Evolutionary conservation across 2,329 filamentous ascomycete genomes (phyloP).

Genomic region (Venturiaceae sp.): DNA sequence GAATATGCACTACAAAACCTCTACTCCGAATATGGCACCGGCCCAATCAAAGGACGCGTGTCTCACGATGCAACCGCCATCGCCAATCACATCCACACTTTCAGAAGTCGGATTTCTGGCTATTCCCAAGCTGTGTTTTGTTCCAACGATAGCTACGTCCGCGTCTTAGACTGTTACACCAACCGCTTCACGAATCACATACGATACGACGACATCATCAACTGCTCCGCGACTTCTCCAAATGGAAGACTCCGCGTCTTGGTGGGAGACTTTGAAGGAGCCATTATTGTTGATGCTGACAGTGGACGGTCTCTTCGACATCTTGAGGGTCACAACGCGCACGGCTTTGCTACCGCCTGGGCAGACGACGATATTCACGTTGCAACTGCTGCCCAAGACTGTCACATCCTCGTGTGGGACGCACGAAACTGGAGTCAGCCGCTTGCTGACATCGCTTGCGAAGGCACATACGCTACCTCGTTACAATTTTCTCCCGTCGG

Average conservation of each 20-base stretch:
- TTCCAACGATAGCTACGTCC: conserved; percentile 47
- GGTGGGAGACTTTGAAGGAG: conserved; percentile 59
- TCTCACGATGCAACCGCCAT: conserved; percentile 42
- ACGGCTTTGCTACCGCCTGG: conserved; percentile 71
- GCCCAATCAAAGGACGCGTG: conserved; percentile 34
- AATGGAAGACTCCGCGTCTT: conserved; percentile 62
- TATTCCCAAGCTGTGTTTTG: conserved; percentile 43
- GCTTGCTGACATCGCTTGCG: conserved; percentile 46
- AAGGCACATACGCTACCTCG: conserved; percentile 60
- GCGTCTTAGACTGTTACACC: conserved; percentile 44
- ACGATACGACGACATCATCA: conserved; percentile 53
- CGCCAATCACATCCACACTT: conserved; percentile 49
- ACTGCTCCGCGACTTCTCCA: conserved; percentile 64
- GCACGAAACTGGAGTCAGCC: conserved; percentile 56
- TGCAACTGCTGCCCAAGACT: conserved; percentile 70
- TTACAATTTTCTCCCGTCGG: conserved; percentile 64
- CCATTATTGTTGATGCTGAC: conserved; percentile 60
- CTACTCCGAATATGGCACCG: conserved; percentile 22
- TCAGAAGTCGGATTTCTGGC: conserved; percentile 35
- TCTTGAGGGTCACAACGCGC: conserved; percentile 58
- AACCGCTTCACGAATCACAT: conserved; percentile 48
- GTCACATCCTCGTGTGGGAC: conserved; percentile 65
- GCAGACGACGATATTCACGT: conserved; percentile 66
- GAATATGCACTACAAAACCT: conserved; percentile 44
- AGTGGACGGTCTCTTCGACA: conserved; percentile 45